Percentiles rank a stretch among this genome's conserved stretches.
Conservation (phyloP, 2,329 filamentous ascomycete species). For the Talaromyces sp. region DNA sequence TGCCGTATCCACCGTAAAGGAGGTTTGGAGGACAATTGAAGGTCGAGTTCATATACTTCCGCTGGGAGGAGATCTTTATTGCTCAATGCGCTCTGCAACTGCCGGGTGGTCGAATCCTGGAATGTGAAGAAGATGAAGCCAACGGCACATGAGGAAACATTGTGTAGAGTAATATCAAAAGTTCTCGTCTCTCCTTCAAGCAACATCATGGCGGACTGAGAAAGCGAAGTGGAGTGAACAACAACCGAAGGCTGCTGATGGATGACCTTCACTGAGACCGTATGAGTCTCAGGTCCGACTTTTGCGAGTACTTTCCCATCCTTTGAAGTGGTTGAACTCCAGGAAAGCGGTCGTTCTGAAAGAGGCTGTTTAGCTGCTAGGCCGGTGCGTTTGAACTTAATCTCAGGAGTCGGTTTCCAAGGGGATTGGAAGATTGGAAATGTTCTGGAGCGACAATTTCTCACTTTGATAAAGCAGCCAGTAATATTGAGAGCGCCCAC, state of each 20-base stretch:
- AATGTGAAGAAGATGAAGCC: conserved; percentile 86
- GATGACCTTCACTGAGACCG: conserved; percentile 65
- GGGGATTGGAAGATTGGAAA: conserved; percentile 78
- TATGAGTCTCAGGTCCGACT: conserved; percentile 31
- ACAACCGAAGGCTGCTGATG: conserved; percentile 70
- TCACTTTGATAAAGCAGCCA: conserved; percentile 73
- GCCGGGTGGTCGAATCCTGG: conserved; percentile 76
- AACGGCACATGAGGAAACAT: conserved; percentile 68
- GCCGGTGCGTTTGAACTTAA: conserved; percentile 73
- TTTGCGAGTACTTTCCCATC: conserved; percentile 30
- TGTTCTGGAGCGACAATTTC: conserved; percentile 71
- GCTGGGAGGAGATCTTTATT: conserved; percentile 72
- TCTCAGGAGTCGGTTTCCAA: conserved; percentile 65
- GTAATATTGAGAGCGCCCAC: conserved; percentile 67
- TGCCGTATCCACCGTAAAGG: conserved; percentile 55
- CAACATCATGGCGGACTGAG: conserved; percentile 84
- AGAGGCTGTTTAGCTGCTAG: conserved; percentile 52
- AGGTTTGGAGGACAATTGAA: conserved; percentile 69
- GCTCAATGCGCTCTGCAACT: conserved; percentile 67
- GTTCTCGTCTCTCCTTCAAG: conserved; percentile 78
- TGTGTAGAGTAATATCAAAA: conserved; percentile 76
- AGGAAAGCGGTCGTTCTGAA: conserved; percentile 44
- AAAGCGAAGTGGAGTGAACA: conserved; percentile 69
- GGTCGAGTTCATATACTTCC: conserved; percentile 80
- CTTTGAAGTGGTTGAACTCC: conserved; percentile 38